These are phyloP conservation scores for Apiospora koreana DNA, from an alignment of 2,329 filamentous ascomycete genomes.

Conservation along the genomic window DNA sequence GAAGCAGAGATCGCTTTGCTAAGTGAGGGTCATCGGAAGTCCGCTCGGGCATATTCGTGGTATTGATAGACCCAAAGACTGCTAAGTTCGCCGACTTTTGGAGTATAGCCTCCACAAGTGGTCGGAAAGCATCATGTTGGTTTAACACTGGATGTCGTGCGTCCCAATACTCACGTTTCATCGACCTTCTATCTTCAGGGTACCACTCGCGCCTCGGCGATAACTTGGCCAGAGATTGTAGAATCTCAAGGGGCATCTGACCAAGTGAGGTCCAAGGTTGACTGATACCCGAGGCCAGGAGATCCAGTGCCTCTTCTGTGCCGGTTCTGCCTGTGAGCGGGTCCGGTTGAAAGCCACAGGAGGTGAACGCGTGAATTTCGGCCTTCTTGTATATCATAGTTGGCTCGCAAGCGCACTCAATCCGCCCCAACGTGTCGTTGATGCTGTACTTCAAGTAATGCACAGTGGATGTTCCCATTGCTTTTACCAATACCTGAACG, in stretches of 20 bases:
- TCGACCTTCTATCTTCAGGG: constrained; percentile 29
- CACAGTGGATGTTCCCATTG: constrained; percentile 23
- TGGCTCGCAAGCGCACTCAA: constrained; percentile 60
- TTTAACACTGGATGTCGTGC: constrained; percentile 29
- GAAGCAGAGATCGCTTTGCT: constrained; percentile 20
- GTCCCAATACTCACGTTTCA: constrained; percentile 40
- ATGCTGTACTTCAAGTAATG: constrained; percentile 54
- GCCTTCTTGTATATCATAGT: constrained; percentile 57
- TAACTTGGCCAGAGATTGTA: constrained; percentile 30
- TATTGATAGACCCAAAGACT: neutral
- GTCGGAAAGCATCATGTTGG: constrained; percentile 40
- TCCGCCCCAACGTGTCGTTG: constrained; percentile 53
- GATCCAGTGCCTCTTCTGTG: constrained; percentile 57
- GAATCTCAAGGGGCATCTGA: neutral
- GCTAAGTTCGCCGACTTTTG: constrained; percentile 31
- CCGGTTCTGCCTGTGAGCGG: constrained; percentile 60
- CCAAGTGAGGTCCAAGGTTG: constrained; percentile 39
- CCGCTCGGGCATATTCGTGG: too few species aligned
- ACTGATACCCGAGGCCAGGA: constrained; percentile 45
- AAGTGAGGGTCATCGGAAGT: constrained; percentile 18
- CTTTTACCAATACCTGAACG: constrained; percentile 39
- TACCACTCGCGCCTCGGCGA: constrained; percentile 37
- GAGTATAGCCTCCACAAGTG: constrained; percentile 30
- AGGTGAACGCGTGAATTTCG: constrained; percentile 61
- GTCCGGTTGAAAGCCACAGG: constrained; percentile 55